Evolutionary conservation across 352 stramenopile genomes (phyloP).

Genomic region (Phytophthora tentaculata): DNA sequence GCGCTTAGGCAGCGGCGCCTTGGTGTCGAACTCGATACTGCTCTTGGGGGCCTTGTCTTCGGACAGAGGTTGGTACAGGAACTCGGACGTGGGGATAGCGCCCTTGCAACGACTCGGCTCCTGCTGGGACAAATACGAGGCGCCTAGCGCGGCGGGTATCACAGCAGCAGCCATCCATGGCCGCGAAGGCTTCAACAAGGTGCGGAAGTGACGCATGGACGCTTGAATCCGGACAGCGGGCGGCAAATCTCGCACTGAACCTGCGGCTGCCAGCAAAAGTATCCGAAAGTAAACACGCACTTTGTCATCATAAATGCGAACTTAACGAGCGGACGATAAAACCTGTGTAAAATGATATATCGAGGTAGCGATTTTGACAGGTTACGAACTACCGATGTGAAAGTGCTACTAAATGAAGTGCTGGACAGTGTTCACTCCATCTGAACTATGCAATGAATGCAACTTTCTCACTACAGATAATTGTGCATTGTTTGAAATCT

Average conservation of each 20-base stretch:
- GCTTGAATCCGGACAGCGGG: neutral
- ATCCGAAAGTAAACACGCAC: conserved; percentile 29
- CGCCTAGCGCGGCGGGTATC: conserved; percentile 31
- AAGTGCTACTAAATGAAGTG: neutral
- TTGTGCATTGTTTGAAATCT: conserved; percentile 27
- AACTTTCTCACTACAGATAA: no score
- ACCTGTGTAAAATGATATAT: neutral
- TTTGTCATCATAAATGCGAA: conserved; percentile 5
- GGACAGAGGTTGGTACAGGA: conserved; percentile 73
- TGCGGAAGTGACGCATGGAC: conserved; percentile 29
- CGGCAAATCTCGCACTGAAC: conserved; percentile 37
- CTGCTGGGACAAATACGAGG: conserved; percentile 25
- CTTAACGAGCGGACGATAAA: conserved; percentile 5
- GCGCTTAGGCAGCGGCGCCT: conserved; percentile 69
- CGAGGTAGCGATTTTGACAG: conserved; percentile 6
- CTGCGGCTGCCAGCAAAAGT: conserved; percentile 26
- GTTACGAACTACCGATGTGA: neutral
- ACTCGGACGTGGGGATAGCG: conserved; percentile 45
- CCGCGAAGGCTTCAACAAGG: conserved; percentile 32
- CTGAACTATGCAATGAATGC: no score
- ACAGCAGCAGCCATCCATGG: conserved; percentile 28
- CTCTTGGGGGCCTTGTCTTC: conserved; percentile 62
- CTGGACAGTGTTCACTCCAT: no score
- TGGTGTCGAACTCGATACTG: conserved; percentile 81
- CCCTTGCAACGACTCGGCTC: conserved; percentile 51